A percentile compares a stretch with the other conserved stretches of the same genome.
Conservation (phyloP, 1,284 basidiomycete genomes). For the Ceratobasidium sp. region DNA sequence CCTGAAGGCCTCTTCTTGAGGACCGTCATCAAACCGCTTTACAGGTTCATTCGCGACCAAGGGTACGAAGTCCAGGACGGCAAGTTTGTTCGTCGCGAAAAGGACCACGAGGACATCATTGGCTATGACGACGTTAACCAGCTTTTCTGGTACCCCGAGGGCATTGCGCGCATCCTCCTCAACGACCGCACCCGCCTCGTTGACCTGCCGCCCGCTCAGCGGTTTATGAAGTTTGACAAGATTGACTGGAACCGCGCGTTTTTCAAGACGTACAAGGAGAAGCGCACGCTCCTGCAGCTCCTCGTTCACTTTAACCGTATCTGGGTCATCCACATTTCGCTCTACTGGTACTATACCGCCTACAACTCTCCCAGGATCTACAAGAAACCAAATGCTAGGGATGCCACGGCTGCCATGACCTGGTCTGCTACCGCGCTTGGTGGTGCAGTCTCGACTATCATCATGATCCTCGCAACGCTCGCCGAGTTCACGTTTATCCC, state of each 20-base stretch:
- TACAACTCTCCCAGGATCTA: constrained; percentile 93
- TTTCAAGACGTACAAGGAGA: constrained; percentile 97
- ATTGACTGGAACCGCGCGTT: constrained; percentile 94
- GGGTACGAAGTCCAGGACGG: constrained; percentile 97
- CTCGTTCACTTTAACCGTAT: constrained; percentile 98
- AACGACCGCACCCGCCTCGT: constrained; percentile 91
- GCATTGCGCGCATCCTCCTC: constrained; percentile 90
- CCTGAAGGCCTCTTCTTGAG: constrained; percentile 95
- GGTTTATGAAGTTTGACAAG: constrained; percentile 94
- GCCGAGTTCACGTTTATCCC: constrained; percentile 96
- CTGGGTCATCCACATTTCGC: constrained; percentile 91
- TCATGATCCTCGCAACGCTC: constrained; percentile 92
- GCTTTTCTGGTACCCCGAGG: constrained; percentile 99
- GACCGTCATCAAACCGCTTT: constrained; percentile 93
- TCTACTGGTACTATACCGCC: constrained; percentile 94
- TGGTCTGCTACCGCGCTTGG: constrained; percentile 92
- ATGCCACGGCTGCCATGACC: constrained; percentile 72
- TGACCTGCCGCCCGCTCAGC: constrained; percentile 85
- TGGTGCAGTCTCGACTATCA: constrained; percentile 86
- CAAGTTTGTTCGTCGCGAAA: constrained; percentile 91
- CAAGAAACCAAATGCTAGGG: constrained; percentile 64
- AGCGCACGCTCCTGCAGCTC: constrained; percentile 91
- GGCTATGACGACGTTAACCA: constrained; percentile 99
- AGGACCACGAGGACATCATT: constrained; percentile 94
- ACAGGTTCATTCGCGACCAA: constrained; percentile 96